Base-by-base conservation (phyloP, 768 basidiomycete species). In the Tylopilus sp. region DNA sequence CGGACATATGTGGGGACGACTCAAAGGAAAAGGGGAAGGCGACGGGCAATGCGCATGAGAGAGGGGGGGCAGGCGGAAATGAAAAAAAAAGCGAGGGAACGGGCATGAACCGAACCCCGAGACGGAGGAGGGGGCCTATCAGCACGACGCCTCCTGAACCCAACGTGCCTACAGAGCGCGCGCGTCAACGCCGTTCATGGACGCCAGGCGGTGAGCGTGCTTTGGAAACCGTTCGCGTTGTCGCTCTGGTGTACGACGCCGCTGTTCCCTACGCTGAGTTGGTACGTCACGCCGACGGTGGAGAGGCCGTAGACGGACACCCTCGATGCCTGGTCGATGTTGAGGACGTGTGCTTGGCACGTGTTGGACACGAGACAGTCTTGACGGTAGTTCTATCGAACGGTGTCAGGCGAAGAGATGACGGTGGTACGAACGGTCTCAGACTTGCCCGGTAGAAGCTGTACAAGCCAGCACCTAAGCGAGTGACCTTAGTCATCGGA, bases 391-490 rank as follows among this genome's bases (percentile, higher is more conserved):
- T 74, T 69, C 69, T 78, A 55, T 35, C 26, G 11, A 28, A 20
- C 13, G 44, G 45, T 8, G 23, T 11, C n/a, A 17, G 8, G 39
- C 17, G 33, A n/a, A 42, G n/a, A 47, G 23, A 22, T 33, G 21
- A 2, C 10, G 25, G 15, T n/a, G 31, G 1, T 12, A 18, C 15
- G 11, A n/a, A 7, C 7, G 17, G 30, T n/a, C n/a, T n/a, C n/a
- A 26, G 3, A 44, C 62, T 46, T 50, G 68, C 75, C 47, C 66
- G 63, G 71, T 69, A 80, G 64, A 80, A 80, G 60, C 68, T 75
- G 62, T 80, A 80, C 36, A 76, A 63, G 0, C 78, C 78, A 0
- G 73, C 79, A 31, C 78, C 74, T 75, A 38, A 12, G n/a, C 6
- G 42, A 26, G 23, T 28, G 26, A 10, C 26, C 26, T 28, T 10